Evolutionary conservation across 2,329 filamentous ascomycete species (phyloP).

Genomic region (Penicillium paneum): DNA sequence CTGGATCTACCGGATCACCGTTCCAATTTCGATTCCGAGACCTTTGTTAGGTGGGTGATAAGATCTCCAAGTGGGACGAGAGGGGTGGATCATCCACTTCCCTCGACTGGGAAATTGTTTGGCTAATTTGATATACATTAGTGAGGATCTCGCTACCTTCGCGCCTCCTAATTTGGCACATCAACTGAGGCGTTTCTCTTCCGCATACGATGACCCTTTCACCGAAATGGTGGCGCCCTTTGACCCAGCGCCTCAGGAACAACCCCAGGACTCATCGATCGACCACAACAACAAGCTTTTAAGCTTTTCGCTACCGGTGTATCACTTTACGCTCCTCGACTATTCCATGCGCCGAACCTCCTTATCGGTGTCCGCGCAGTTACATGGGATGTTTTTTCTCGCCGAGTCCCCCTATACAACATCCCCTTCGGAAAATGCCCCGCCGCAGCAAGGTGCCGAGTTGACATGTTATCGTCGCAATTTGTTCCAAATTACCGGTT

Average conservation of each 20-base stretch:
- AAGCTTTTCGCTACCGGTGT: slow-evolving; percentile 65
- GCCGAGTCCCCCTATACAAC: slow-evolving; percentile 63
- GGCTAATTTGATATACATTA: slow-evolving; percentile 34
- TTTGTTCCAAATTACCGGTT: slow-evolving; percentile 92
- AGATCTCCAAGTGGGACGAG: slow-evolving; percentile 13
- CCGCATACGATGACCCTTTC: slow-evolving; percentile 51
- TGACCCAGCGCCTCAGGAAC: slow-evolving; percentile 44
- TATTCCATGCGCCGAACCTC: slow-evolving; percentile 56
- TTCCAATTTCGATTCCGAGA: slow-evolving; percentile 59
- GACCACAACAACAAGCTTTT: slow-evolving; percentile 68
- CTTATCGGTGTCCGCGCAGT: slow-evolving; percentile 58
- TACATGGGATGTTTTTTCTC: slow-evolving; percentile 68
- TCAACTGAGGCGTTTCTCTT: slow-evolving; percentile 50
- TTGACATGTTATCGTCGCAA: slow-evolving; percentile 95
- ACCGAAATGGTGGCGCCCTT: slow-evolving; percentile 49
- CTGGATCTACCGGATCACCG: slow-evolving; percentile 58
- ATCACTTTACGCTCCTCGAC: slow-evolving; percentile 60
- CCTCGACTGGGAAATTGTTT: not conserved
- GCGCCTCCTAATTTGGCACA: slow-evolving; percentile 42
- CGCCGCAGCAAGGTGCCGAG: slow-evolving; percentile 59
- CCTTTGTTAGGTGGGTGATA: slow-evolving; percentile 55
- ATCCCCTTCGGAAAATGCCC: slow-evolving; percentile 52
- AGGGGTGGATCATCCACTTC: slow-evolving; percentile 7
- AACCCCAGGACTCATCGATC: slow-evolving; percentile 56
- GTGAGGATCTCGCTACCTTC: slow-evolving; percentile 51